Conservation (phyloP, 1,284 basidiomycete species). For the Puccinia triticina region DNA sequence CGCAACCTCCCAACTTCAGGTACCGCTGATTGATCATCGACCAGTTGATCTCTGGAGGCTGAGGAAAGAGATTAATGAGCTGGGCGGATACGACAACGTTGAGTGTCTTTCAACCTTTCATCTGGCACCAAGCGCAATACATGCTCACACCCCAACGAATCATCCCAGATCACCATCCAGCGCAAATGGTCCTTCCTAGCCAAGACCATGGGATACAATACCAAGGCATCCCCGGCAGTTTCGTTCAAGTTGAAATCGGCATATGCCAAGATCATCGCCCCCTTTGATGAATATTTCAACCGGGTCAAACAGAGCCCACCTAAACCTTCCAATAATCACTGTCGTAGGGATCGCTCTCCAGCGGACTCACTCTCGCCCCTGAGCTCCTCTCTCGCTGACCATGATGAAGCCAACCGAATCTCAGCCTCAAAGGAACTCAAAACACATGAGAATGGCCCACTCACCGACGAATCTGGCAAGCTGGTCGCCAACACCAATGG, state of each 20-base stretch:
- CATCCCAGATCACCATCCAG: conserved; percentile 70
- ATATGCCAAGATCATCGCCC: conserved; percentile 85
- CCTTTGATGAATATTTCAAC: conserved; percentile 87
- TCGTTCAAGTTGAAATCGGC: conserved; percentile 86
- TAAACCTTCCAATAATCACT: conserved; percentile 4
- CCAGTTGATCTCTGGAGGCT: conserved; percentile 90
- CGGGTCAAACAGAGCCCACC: conserved; percentile 55
- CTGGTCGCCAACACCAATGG: not conserved
- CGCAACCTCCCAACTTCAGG: conserved; percentile 61
- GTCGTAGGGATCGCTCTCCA: conserved; percentile 21
- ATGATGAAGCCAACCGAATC: conserved; percentile 26
- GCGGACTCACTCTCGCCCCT: conserved; percentile 43
- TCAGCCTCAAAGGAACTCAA: conserved; percentile 15
- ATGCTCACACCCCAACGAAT: not conserved
- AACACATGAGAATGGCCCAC: not conserved
- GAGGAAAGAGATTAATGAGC: conserved; percentile 82
- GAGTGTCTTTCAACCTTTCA: not conserved
- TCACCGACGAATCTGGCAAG: not conserved
- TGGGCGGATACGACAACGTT: conserved; percentile 76
- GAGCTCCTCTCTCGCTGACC: conserved; percentile 36
- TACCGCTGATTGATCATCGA: conserved; percentile 89
- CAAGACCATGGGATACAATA: conserved; percentile 72
- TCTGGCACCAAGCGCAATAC: not conserved
- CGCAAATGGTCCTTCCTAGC: conserved; percentile 87
- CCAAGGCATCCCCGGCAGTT: conserved; percentile 73